phyloP scores from a whole-genome alignment of 257 asterid species.

The Perilla frutescens region DNA sequence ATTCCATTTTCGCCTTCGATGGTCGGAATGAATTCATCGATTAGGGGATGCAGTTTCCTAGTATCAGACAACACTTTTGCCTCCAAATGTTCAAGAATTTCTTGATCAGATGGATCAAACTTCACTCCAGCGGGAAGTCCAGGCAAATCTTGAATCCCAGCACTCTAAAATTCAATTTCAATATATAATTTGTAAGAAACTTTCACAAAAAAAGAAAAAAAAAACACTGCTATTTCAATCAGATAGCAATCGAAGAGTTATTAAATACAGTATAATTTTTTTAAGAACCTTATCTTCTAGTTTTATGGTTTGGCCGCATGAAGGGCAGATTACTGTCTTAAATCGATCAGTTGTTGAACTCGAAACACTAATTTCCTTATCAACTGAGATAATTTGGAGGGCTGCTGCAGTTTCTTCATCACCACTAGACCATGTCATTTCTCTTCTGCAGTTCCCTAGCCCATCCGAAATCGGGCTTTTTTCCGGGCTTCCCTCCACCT shows the following conservation, averaged over 20 bases:
- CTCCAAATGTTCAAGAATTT: constrained; percentile 55
- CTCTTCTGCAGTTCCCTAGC: constrained; percentile 44
- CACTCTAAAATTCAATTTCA: constrained; percentile 8
- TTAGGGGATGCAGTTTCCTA: constrained; percentile 50
- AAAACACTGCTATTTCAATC: too few species aligned
- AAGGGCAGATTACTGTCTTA: constrained; percentile 43
- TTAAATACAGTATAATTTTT: neutral
- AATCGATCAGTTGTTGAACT: constrained; percentile 39
- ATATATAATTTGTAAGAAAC: neutral
- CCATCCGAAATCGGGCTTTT: constrained; percentile 52
- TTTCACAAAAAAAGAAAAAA: neutral
- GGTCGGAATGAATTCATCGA: constrained; percentile 58
- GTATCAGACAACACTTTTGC: constrained; percentile 46
- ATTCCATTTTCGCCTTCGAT: constrained; percentile 59
- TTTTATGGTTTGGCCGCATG: constrained; percentile 44
- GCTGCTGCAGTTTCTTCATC: constrained; percentile 34
- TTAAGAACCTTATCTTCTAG: constrained; percentile 43
- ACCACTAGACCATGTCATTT: constrained; percentile 64
- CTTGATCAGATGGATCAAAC: constrained; percentile 67
- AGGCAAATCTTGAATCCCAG: constrained; percentile 51
- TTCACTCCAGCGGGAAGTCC: constrained; percentile 66
- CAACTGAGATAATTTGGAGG: constrained; percentile 37
- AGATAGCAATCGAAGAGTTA: neutral
- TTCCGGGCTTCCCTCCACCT: constrained; percentile 31
- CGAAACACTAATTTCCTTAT: constrained; percentile 14